Evolutionary conservation across 768 basidiomycete genomes (phyloP).

Genomic region (Gloeophyllum trabeum): DNA sequence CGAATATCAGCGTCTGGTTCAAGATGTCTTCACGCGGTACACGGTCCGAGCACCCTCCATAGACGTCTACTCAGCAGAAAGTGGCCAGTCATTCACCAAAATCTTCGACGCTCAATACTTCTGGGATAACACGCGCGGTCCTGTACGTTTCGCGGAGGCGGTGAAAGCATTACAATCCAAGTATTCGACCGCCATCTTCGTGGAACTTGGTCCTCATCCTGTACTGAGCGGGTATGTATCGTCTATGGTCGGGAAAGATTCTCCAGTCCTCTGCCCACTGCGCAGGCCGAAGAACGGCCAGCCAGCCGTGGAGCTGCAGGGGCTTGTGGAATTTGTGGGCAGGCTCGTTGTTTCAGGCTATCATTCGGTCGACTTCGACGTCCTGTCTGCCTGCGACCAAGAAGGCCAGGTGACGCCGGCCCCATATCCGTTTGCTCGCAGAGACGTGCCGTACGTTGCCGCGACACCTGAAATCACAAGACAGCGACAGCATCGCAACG

Average conservation of each 20-base stretch:
- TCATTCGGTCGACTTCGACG: background rate
- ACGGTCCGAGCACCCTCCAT: too few relatives aligned
- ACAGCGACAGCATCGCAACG: background rate
- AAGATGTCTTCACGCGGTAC: background rate
- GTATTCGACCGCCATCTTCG: constrained; percentile 4
- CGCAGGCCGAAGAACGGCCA: background rate
- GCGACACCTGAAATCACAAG: background rate
- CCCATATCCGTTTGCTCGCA: background rate
- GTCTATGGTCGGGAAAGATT: background rate
- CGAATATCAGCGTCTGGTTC: background rate
- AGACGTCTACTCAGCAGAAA: too few relatives aligned
- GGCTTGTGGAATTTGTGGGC: background rate
- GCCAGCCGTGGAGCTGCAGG: background rate
- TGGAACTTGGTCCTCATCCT: constrained; percentile 6
- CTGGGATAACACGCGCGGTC: background rate
- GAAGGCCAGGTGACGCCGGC: too few relatives aligned
- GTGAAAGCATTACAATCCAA: background rate
- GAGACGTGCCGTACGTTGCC: background rate
- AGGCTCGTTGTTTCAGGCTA: background rate
- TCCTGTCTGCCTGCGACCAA: background rate
- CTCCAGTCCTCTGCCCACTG: background rate
- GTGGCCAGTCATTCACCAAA: background rate
- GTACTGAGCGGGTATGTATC: constrained; percentile 1
- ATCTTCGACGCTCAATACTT: background rate
- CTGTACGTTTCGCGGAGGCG: background rate